Base-by-base conservation (phyloP, 2,329 filamentous ascomycete species). In the Aspergillus pseudoterreus region DNA sequence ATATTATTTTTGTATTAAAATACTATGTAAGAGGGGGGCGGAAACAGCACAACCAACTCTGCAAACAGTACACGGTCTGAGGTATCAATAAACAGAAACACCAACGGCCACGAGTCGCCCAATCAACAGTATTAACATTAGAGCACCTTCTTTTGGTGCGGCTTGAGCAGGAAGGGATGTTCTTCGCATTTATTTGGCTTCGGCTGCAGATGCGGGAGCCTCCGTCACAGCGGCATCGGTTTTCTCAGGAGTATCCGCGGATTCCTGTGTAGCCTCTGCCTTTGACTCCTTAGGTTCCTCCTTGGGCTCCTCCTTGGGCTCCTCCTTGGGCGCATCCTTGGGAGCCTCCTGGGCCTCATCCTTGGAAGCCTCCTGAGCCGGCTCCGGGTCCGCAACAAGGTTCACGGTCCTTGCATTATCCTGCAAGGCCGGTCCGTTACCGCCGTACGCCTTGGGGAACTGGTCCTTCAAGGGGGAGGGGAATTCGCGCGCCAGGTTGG, bases 391-490 rank as follows among this genome's bases (percentile, higher is more conserved):
- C n/a, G 64, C 54, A 14, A 55, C 52, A 6, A 73, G 57, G 5
- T 59, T 57, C 21, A 72, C 63, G 9, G 65, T 65, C 17, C 60
- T 57, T 10, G 63, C 70, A 36, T 52, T 60, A 2, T 72, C 75
- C 47, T 73, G 70, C 52, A 85, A 65, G n/a, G 73, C 69, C 3
- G 68, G 67, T 6, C 82, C 86, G 61, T 85, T 84, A 22, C 92
- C 92, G 51, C 92, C 92, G 66, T 96, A 96, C 55, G 81, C 83
- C 58, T 80, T 79, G 2, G 91, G 90, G 45, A 96, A 74, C 43
- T 81, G 78, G 44, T 81, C 75, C 11, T 82, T 84, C 51, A 94
- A 75, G 2, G 63, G 65, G 41, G 75, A 65, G 44, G 76, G 71
- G 52, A 84, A 74, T 66, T 88, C 82, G 14, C 75, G 76, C 15